Conservation (phyloP, 768 basidiomycete species). For the Hydnomerulius pinastri region DNA sequence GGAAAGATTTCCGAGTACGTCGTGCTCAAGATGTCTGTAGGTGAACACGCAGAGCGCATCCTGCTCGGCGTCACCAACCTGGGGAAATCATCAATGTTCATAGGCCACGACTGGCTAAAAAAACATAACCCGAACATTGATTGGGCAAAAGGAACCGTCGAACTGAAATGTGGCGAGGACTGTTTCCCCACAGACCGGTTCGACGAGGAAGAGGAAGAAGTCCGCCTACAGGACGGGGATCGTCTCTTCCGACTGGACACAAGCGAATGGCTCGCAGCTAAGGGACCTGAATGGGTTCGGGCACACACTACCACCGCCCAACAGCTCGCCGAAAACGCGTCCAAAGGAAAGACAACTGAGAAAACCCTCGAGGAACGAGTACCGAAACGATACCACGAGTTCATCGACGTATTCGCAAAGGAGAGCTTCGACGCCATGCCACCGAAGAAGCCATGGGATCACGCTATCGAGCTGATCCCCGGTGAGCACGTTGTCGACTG, state of each 20-base stretch:
- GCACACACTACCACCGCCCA: too few species aligned
- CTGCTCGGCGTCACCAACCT: neutral
- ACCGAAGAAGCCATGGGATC: neutral
- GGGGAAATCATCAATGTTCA: neutral
- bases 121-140: conserved; percentile 18
- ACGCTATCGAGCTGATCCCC: conserved; percentile 1
- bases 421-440: neutral
- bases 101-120: conserved; percentile 23
- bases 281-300: too few species aligned
- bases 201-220: too few species aligned
- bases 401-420: neutral
- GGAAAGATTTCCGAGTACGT: conserved; percentile 10
- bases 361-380: too few species aligned
- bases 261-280: too few species aligned
- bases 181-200: too few species aligned
- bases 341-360: too few species aligned
- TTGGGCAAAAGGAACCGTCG: neutral
- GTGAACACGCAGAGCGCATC: neutral
- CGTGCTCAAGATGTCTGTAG: neutral
- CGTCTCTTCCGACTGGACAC: too few species aligned
- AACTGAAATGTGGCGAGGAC: too few species aligned
- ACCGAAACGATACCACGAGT: too few species aligned
- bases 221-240: too few species aligned
- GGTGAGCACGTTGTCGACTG: conserved; percentile 1
- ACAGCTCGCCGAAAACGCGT: too few species aligned